Evolutionary conservation across 176 grass and related monocot genomes (phyloP), one percentile per base, ranked within the genome.

Genomic region (Aegilops speltoides): DNA sequence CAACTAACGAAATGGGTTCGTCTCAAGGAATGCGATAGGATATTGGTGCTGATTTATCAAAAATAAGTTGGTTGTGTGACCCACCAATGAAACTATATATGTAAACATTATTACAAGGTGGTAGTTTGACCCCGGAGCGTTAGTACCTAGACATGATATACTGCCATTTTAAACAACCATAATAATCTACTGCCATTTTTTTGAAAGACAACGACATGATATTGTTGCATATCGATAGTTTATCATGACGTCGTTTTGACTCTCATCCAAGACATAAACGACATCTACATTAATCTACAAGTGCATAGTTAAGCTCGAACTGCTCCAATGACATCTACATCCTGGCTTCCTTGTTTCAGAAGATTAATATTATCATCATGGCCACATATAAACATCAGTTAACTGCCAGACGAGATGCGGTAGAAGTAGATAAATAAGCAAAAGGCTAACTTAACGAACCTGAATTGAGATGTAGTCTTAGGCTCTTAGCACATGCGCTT

Each of bases 181-280:
- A 60, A 22, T 60, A 22, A 60, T 60, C 7, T 60, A 60, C 20
- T 24, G 8, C 54, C 19, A 19, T 57, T 20, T 57, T 57, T 20
- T 3, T 57, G 17, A 20, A 57, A 62, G 59, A 62, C 8, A 62
- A 77, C 10, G 33, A 31, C 8, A 33, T 11, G 25, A 24, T 32
- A 34, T 13, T 24, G 22, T 0, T 59, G 25, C 63, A 67, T 36
- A 37, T 62, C 20, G 7, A 11, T 62, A 62, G 7, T 62, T 60
- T 68, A 88, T 20, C 5, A 10, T 73, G 54, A 23, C 32, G 23
- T 57, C 40, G 10, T 41, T 74, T 89, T 80, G 76, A 85, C 67
- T 89, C 5, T 2, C 54, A 26, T 60, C 24, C 20, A 64, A 4
- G 54, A 84, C 70, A 59, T 61, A 22, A 25, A 64, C 37, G 10